Conservation (phyloP, 2,329 filamentous ascomycete genomes). For the Diaporthe velutina region DNA sequence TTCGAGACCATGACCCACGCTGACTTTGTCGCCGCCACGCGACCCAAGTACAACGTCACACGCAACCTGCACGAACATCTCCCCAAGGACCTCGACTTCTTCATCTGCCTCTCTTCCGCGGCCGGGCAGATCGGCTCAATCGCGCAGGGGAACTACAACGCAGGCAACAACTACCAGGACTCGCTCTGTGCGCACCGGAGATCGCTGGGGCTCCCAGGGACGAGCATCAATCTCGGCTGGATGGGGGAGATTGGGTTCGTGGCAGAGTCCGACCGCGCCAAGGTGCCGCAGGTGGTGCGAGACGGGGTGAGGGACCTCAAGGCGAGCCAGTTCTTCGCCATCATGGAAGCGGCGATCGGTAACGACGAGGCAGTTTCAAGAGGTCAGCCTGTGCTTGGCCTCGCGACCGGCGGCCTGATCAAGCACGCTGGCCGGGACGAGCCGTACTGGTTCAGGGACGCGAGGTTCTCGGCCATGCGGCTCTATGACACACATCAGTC, state of each 20-base stretch:
- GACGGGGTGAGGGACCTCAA: conserved; percentile 17
- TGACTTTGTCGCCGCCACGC: conserved; percentile 45
- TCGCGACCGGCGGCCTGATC: conserved; percentile 46
- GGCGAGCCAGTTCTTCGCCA: conserved; percentile 27
- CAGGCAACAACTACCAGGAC: conserved; percentile 48
- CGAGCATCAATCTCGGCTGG: conserved; percentile 44
- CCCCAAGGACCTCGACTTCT: conserved; percentile 49
- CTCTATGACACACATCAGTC: conserved; percentile 43
- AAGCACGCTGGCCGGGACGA: conserved; percentile 46
- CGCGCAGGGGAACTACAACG: conserved; percentile 49
- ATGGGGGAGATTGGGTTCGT: conserved; percentile 34
- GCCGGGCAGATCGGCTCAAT: conserved; percentile 48
- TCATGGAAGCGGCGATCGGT: conserved; percentile 4
- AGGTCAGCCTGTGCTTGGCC: conserved; percentile 46
- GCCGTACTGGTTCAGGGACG: conserved; percentile 48
- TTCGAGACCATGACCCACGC: conserved; percentile 47
- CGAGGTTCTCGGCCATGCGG: conserved; percentile 45
- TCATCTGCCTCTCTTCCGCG: conserved; percentile 46
- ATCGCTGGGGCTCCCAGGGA: conserved; percentile 44
- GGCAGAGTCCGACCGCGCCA: conserved; percentile 30
- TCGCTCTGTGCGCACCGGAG: conserved; percentile 46
- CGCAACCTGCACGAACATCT: conserved; percentile 46
- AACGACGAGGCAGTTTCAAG: conserved; percentile 33
- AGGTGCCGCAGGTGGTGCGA: conserved; percentile 24
- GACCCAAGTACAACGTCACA: conserved; percentile 46